A percentile compares a stretch with the other conserved stretches of the same genome.
Conservation (phyloP, 768 basidiomycete species). For the Cystobasidium onofrii region DNA sequence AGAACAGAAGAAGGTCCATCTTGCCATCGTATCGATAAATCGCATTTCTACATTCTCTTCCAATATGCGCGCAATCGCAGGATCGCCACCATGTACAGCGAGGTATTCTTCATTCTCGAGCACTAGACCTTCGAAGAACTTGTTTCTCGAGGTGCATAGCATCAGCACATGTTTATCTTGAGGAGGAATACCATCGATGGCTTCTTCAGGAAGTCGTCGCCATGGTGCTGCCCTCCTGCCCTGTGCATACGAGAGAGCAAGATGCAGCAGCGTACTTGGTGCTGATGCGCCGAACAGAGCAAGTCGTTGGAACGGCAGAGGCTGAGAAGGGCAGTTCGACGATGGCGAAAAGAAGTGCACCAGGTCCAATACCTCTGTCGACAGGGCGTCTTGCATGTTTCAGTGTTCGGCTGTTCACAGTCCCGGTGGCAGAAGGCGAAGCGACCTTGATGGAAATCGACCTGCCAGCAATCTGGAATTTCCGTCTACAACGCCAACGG, state of each 20-base stretch:
- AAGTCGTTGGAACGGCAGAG: not conserved
- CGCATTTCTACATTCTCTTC: slow-evolving; percentile 2
- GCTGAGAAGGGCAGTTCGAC: not conserved
- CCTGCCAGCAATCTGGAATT: no score
- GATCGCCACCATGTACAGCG: slow-evolving; percentile 27
- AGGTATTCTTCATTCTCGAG: slow-evolving; percentile 27
- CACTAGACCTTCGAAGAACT: slow-evolving; percentile 5
- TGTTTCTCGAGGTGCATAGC: not conserved
- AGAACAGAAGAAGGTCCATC: slow-evolving; percentile 10
- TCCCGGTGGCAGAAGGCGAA: no score
- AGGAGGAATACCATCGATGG: not conserved
- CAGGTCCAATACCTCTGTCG: not conserved
- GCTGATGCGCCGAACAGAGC: not conserved
- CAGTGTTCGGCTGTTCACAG: not conserved
- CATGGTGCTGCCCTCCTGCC: not conserved
- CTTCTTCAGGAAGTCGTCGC: not conserved
- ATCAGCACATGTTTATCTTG: not conserved
- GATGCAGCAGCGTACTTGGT: not conserved
- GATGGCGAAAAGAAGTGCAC: not conserved
- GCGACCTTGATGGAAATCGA: no score
- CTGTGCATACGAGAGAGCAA: not conserved
- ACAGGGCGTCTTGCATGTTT: not conserved
- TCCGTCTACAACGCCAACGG: no score
- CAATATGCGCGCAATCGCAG: not conserved
- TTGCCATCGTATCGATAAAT: slow-evolving; percentile 10